Percentiles rank a stretch among this genome's conserved stretches.
Evolutionary conservation across 2,329 filamentous ascomycete genomes (phyloP).

Genomic region (Decorospora gaudefroyi): DNA sequence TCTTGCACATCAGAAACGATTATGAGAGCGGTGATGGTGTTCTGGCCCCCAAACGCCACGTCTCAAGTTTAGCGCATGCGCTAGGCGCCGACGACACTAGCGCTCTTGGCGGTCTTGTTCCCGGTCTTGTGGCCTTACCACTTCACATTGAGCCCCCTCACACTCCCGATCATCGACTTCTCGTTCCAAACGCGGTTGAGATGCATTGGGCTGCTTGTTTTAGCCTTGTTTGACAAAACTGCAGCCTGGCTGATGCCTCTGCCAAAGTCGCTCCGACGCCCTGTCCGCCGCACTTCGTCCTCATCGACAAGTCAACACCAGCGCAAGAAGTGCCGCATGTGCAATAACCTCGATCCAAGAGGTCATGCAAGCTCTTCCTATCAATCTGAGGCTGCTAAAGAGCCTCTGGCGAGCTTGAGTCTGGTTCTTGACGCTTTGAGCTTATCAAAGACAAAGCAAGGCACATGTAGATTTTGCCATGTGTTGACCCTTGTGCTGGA

Average conservation of each 20-base stretch:
- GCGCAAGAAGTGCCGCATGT: conserved; percentile 35
- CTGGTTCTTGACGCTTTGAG: conserved; percentile 35
- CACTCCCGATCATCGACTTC: too few species aligned
- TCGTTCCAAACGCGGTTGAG: background rate
- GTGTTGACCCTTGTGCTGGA: conserved; percentile 36
- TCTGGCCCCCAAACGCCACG: conserved; percentile 3
- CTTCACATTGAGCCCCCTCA: too few species aligned
- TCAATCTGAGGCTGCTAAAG: conserved; percentile 24
- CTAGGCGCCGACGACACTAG: background rate
- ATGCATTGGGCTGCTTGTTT: conserved; percentile 11
- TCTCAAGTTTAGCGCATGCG: background rate
- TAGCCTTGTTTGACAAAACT: conserved; percentile 2
- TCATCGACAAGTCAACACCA: conserved; percentile 19
- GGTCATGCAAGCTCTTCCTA: conserved; percentile 32
- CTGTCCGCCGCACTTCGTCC: conserved; percentile 21
- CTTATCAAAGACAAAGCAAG: conserved; percentile 24
- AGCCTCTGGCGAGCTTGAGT: conserved; percentile 24
- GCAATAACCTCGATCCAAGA: conserved; percentile 39
- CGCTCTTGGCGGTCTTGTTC: background rate
- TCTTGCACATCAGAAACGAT: too few species aligned
- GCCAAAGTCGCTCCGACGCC: conserved; percentile 29
- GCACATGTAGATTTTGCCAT: conserved; percentile 38
- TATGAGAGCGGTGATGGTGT: background rate
- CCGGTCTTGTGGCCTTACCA: too few species aligned
- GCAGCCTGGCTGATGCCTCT: conserved; percentile 28